Evolutionary conservation across 177 flowering plant species (phyloP).

Genomic region (Telopea speciosissima): DNA sequence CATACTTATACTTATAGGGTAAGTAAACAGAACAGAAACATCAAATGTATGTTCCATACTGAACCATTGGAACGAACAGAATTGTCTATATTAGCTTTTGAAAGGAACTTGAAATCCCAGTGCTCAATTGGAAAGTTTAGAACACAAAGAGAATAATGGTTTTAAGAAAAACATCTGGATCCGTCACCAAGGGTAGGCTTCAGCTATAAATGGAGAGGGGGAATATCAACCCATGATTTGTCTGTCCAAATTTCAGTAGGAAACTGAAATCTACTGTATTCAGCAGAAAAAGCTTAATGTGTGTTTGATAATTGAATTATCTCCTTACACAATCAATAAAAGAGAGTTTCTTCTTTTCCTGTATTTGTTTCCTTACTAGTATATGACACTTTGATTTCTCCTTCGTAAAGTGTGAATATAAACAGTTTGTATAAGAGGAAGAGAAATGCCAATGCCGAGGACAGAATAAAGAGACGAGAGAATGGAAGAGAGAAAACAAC

Average conservation of each 20-base stretch:
- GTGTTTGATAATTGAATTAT: no score
- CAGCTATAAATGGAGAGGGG: no score
- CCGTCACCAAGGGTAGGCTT: no score
- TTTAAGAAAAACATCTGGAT: not conserved
- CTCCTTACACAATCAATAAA: no score
- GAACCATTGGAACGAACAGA: not conserved
- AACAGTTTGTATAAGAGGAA: not conserved
- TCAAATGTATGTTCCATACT: not conserved
- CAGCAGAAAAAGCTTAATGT: no score
- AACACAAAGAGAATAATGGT: not conserved
- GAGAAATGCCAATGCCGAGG: not conserved
- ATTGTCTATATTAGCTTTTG: not conserved
- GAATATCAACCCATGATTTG: not conserved
- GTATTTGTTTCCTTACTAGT: not conserved
- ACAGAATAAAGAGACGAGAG: not conserved
- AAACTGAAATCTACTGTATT: no score
- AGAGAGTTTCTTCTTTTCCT: not conserved
- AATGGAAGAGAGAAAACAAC: not conserved
- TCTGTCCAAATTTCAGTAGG: no score
- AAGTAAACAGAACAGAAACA: not conserved
- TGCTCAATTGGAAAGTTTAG: not conserved
- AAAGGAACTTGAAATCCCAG: not conserved
- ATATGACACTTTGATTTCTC: not conserved
- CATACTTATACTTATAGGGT: not conserved
- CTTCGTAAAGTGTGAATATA: not conserved